These are phyloP conservation scores for Chlamydomonas applanata DNA, from an alignment of 139 green algal species.

Conservation along the genomic window DNA sequence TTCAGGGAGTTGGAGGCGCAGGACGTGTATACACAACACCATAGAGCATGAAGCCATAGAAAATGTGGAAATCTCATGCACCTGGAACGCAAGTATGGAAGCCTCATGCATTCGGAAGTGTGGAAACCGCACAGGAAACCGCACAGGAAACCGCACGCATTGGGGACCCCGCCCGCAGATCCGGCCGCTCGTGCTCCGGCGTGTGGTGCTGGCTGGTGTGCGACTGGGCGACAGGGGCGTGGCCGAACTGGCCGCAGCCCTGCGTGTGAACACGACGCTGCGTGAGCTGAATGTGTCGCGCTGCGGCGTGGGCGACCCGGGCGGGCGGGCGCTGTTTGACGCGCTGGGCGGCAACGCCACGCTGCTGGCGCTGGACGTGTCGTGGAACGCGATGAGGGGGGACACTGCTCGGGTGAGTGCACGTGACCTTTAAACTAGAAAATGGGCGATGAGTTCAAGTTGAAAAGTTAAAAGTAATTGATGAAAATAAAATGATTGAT, in stretches of 20 bases:
- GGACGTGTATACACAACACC: background rate
- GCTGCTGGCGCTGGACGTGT: slow-evolving; percentile 24
- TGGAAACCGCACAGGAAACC: background rate
- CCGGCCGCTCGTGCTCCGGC: slow-evolving; percentile 12
- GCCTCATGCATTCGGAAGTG: background rate
- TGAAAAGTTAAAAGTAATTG: too few species aligned
- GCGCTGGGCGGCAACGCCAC: slow-evolving; percentile 10
- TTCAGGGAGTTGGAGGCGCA: background rate
- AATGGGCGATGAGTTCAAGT: too few species aligned
- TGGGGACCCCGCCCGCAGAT: background rate
- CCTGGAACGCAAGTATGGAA: background rate
- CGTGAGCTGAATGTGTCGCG: slow-evolving; percentile 29
- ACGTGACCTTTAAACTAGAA: too few species aligned
- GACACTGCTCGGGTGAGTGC: slow-evolving; percentile 17
- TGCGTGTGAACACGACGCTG: slow-evolving; percentile 23
- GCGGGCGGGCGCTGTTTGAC: slow-evolving; percentile 27
- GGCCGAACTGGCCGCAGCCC: slow-evolving; percentile 20
- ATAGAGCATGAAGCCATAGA: too few species aligned
- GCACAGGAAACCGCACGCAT: background rate
- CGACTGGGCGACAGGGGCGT: slow-evolving; percentile 44
- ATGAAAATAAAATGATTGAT: too few species aligned
- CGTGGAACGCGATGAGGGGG: slow-evolving; percentile 32
- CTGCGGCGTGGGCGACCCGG: slow-evolving; percentile 30
- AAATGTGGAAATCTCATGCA: too few species aligned
- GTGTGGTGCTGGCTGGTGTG: slow-evolving; percentile 25